Conservation (phyloP, 2,329 filamentous ascomycete genomes). For the Diaporthe humulicola region DNA sequence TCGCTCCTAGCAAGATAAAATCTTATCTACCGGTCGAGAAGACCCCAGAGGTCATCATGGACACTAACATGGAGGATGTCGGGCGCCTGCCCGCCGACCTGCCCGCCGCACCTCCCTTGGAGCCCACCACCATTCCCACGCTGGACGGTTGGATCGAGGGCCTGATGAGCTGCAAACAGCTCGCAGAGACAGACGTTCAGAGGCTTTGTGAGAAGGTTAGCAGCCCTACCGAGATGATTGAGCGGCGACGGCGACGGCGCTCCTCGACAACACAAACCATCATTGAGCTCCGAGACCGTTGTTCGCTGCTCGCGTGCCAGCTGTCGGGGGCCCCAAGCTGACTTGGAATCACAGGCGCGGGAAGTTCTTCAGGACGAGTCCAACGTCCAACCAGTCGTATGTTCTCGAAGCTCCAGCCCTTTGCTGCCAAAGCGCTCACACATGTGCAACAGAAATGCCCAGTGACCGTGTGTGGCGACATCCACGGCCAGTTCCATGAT, state of each 20-base stretch:
- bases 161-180: constrained; percentile 98
- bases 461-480: constrained; percentile 98
- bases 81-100: constrained; percentile 86
- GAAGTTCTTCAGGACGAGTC: constrained; percentile 98
- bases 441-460: constrained; percentile 83
- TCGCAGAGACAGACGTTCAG: constrained; percentile 94
- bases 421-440: constrained; percentile 45
- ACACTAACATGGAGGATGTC: constrained; percentile 99
- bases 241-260: background rate
- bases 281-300: background rate
- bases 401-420: constrained; percentile 47
- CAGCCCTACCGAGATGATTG: background rate
- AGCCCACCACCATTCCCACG: constrained; percentile 91
- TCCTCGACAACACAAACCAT: background rate
- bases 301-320: constrained; percentile 35
- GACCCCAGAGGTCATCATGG: constrained; percentile 69
- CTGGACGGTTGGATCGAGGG: constrained; percentile 99
- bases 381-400: constrained; percentile 98
- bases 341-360: constrained; percentile 74
- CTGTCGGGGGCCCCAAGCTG: constrained; percentile 46
- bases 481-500: constrained; percentile 99
- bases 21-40: constrained; percentile 1
- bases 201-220: constrained; percentile 97
- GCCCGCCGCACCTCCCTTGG: constrained; percentile 74
- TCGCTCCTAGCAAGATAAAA: constrained; percentile 30